Evolutionary conservation across 192 early-diverging fungal genomes (phyloP).

Genomic region (Helicostylum pulchrum): DNA sequence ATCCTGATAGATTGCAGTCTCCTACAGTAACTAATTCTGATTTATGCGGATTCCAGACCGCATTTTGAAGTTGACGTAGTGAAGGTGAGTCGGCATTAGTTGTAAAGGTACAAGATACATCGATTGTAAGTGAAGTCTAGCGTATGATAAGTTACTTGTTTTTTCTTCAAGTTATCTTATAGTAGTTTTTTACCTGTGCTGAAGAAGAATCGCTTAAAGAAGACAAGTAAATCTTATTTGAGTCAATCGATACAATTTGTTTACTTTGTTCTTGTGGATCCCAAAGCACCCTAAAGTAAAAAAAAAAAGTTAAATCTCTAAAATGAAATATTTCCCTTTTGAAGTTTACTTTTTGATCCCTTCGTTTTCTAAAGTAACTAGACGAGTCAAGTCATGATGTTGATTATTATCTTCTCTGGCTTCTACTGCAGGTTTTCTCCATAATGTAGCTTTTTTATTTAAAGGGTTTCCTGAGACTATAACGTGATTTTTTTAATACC

Average conservation of each 20-base stretch:
- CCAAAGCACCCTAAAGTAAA: slow-evolving; percentile 44
- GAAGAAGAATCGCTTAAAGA: slow-evolving; percentile 32
- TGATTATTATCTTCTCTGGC: no score
- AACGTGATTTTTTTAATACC: neutral
- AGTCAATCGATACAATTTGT: slow-evolving; percentile 32
- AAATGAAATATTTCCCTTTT: neutral
- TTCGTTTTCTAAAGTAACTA: slow-evolving; percentile 6
- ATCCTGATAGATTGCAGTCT: slow-evolving; percentile 59
- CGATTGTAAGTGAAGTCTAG: slow-evolving; percentile 13
- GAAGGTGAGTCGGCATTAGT: neutral
- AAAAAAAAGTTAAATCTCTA: neutral
- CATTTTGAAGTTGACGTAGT: slow-evolving; percentile 29
- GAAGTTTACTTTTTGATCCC: slow-evolving; percentile 15
- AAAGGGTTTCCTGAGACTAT: slow-evolving; percentile 7
- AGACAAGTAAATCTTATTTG: slow-evolving; percentile 47
- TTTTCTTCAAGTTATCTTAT: neutral
- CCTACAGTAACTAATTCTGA: slow-evolving; percentile 58
- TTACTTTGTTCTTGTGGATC: slow-evolving; percentile 36
- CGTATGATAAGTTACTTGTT: neutral
- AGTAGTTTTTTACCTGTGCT: neutral
- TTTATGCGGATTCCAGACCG: slow-evolving; percentile 65
- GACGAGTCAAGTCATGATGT: neutral
- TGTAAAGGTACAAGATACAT: slow-evolving; percentile 33
- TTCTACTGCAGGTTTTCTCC: slow-evolving; percentile 13
- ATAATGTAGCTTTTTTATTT: slow-evolving; percentile 22